A percentile compares a stretch with the other conserved stretches of the same genome.
phyloP scores from a whole-genome alignment of 2,329 filamentous ascomycete genomes.

The Ceratocystis albifundus region DNA sequence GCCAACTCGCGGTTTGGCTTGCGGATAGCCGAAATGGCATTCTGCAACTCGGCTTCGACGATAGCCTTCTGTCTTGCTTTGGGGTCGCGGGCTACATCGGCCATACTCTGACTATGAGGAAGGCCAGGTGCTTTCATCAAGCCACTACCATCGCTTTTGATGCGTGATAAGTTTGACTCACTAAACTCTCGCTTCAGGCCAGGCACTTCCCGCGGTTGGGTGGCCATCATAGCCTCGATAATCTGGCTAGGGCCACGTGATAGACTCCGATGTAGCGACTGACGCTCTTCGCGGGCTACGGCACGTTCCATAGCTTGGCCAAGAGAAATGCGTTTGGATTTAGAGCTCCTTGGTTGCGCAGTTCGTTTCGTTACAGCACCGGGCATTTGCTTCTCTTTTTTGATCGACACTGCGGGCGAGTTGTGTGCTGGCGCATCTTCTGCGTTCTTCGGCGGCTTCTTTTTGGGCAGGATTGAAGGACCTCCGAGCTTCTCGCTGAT shows the following conservation, averaged over 20 bases:
- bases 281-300: slow-evolving; percentile 18
- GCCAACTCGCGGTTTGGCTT: slow-evolving; percentile 64
- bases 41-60: slow-evolving; percentile 57
- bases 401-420: slow-evolving; percentile 31
- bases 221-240: slow-evolving; percentile 55
- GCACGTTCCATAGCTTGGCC: slow-evolving; percentile 26
- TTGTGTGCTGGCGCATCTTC: slow-evolving; percentile 37
- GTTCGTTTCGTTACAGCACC: slow-evolving; percentile 43
- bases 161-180: slow-evolving; percentile 44
- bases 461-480: slow-evolving; percentile 42
- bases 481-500: slow-evolving; percentile 69
- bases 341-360: slow-evolving; percentile 50
- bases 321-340: slow-evolving; percentile 40
- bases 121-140: slow-evolving; percentile 32
- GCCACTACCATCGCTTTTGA: slow-evolving; percentile 30
- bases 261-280: slow-evolving; percentile 36
- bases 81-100: slow-evolving; percentile 38
- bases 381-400: slow-evolving; percentile 39
- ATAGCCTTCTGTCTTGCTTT: slow-evolving; percentile 55
- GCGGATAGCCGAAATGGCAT: slow-evolving; percentile 61
- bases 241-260: slow-evolving; percentile 46
- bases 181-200: slow-evolving; percentile 58
- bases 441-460: slow-evolving; percentile 2
- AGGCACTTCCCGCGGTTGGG: slow-evolving; percentile 49
- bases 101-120: slow-evolving; percentile 38